phyloP scores from a whole-genome alignment of 2,329 filamentous ascomycete species.

The Colletotrichum endophyticum region DNA sequence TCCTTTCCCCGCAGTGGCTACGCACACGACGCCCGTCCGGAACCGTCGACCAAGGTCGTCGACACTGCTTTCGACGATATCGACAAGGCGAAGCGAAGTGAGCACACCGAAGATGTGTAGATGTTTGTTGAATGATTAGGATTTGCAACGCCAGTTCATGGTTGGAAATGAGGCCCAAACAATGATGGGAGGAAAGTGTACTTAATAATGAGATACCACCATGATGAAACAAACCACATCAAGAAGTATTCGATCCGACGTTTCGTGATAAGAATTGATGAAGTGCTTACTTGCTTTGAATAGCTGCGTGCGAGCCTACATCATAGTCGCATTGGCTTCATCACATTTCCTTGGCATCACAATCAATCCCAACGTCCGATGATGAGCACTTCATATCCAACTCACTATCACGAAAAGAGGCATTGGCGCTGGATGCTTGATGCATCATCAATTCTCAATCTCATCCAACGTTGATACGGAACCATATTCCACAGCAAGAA shows the following conservation, averaged over 20 bases:
- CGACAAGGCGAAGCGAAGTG: not conserved
- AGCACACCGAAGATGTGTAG: slow-evolving; percentile 3
- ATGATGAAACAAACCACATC: not conserved
- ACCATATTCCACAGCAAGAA: not conserved
- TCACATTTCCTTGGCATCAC: fast-evolving
- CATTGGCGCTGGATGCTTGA: not conserved
- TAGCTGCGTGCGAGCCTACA: too few species aligned
- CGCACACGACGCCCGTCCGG: slow-evolving; percentile 2
- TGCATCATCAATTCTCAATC: not conserved
- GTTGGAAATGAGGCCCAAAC: fast-evolving
- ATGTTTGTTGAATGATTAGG: not conserved
- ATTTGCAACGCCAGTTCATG: not conserved
- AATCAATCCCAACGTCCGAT: not conserved
- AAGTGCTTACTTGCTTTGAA: fast-evolving
- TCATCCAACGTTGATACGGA: not conserved
- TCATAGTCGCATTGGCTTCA: not conserved
- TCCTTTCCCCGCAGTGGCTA: not conserved
- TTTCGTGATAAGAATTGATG: fast-evolving
- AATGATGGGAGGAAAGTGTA: not conserved
- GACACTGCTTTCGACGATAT: not conserved
- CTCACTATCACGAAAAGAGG: not conserved
- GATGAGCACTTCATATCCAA: not conserved
- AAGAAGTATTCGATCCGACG: fast-evolving
- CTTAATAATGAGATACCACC: not conserved
- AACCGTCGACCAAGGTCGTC: not conserved